phyloP scores from a whole-genome alignment of 805 yeast species.

The Gaillardinia entomophila region DNA sequence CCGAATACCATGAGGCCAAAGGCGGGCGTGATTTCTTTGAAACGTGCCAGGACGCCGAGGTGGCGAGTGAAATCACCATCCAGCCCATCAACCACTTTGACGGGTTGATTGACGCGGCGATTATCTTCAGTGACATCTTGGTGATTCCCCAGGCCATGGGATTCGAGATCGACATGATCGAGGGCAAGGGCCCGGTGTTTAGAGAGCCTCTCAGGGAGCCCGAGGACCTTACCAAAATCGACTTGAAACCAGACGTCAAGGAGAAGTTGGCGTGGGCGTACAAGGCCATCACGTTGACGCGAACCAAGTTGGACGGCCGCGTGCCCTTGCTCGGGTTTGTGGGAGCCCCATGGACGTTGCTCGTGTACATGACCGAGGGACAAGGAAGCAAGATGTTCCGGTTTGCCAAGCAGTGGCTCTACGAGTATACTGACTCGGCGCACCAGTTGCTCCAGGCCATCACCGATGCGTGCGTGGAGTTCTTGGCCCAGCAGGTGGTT shows the following conservation, averaged over 20 bases:
- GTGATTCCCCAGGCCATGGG: slow-evolving; percentile 99
- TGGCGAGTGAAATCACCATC: slow-evolving; percentile 89
- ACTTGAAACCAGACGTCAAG: slow-evolving; percentile 61
- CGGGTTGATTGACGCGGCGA: slow-evolving; percentile 93
- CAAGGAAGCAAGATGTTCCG: slow-evolving; percentile 91
- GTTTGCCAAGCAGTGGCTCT: slow-evolving; percentile 89
- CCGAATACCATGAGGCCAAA: slow-evolving; percentile 88
- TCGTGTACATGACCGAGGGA: slow-evolving; percentile 97
- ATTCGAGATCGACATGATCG: slow-evolving; percentile 87
- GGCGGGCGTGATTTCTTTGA: slow-evolving; percentile 86
- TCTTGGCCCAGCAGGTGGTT: slow-evolving; percentile 86
- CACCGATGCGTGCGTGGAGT: slow-evolving; percentile 87
- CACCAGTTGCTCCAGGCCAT: slow-evolving; percentile 67
- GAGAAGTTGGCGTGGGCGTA: slow-evolving; percentile 91
- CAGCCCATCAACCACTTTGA: slow-evolving; percentile 90
- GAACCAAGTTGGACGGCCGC: slow-evolving; percentile 78
- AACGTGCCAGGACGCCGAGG: slow-evolving; percentile 91
- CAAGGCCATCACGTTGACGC: slow-evolving; percentile 86
- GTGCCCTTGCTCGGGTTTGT: slow-evolving; percentile 94
- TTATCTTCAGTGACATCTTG: slow-evolving; percentile 89
- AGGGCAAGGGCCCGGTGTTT: slow-evolving; percentile 91
- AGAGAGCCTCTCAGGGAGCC: slow-evolving; percentile 79
- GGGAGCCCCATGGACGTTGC: slow-evolving; percentile 97
- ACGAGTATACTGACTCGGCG: slow-evolving; percentile 66
- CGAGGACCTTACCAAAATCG: slow-evolving; percentile 55